Evolutionary conservation across 2,329 filamentous ascomycete species (phyloP).

Genomic region (Atkinsonella texensis): DNA sequence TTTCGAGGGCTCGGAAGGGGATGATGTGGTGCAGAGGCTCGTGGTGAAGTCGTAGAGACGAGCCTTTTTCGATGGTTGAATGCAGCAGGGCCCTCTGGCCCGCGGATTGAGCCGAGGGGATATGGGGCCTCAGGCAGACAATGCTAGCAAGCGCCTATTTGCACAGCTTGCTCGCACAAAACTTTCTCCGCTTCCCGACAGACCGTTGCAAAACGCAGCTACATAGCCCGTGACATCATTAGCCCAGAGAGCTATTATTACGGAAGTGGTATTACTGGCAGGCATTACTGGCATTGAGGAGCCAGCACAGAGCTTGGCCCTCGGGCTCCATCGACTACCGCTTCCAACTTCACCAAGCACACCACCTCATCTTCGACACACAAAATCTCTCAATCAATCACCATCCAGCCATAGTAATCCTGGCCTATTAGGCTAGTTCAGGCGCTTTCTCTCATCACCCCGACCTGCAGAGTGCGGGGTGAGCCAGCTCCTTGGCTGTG

Average conservation of each 20-base stretch:
- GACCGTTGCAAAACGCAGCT: not conserved
- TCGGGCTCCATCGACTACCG: not conserved
- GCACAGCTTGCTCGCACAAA: not conserved
- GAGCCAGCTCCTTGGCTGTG: constrained; percentile 10
- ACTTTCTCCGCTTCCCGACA: not conserved
- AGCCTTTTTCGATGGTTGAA: constrained; percentile 26
- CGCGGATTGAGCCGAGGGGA: constrained; percentile 19
- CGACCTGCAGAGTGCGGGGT: constrained; percentile 13
- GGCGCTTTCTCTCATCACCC: not conserved
- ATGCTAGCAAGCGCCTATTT: no score
- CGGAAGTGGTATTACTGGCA: no score
- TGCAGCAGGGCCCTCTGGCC: constrained; percentile 15
- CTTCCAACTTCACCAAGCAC: not conserved
- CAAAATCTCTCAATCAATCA: constrained; percentile 3
- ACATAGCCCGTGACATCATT: constrained; percentile 11
- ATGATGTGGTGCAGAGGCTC: not conserved
- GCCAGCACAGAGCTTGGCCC: not conserved
- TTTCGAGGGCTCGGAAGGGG: constrained; percentile 23
- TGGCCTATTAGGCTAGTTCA: not conserved
- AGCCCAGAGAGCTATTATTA: not conserved
- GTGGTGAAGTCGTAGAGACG: constrained; percentile 21
- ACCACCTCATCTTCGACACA: not conserved
- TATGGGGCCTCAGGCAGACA: constrained; percentile 17
- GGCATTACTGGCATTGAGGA: not conserved
- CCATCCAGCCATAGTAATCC: constrained; percentile 6